Conservation (phyloP, 2,329 filamentous ascomycete species). For the Talaromyces atroroseus region DNA sequence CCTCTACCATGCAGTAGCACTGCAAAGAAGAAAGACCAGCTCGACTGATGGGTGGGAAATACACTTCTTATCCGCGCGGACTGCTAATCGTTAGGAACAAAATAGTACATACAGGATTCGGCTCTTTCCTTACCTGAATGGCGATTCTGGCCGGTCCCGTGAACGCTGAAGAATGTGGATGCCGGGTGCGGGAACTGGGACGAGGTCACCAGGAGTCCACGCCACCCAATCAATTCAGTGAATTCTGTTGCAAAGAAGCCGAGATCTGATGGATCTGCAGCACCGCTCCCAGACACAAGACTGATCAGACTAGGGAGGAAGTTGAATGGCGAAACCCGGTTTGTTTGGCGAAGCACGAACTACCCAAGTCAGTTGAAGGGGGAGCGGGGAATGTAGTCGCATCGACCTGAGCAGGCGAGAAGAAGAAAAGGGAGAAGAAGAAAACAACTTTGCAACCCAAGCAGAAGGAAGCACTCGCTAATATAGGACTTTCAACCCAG, state of each 20-base stretch:
- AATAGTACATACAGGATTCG: neutral
- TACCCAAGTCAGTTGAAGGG: neutral
- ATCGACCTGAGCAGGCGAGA: neutral
- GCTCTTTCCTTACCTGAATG: slow-evolving; percentile 2
- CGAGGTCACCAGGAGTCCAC: slow-evolving; percentile 7
- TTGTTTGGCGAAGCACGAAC: neutral
- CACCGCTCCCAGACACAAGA: neutral
- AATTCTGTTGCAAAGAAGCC: neutral
- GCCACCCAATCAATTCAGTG: neutral
- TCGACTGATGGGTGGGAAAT: neutral
- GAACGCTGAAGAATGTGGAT: slow-evolving; percentile 13
- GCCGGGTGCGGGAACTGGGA: slow-evolving; percentile 4
- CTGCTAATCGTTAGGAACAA: neutral
- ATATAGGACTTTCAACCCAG: neutral
- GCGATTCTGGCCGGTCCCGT: slow-evolving; percentile 10
- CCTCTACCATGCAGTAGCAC: neutral
- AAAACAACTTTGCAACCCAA: neutral
- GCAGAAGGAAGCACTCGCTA: neutral
- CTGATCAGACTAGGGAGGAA: neutral
- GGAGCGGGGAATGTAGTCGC: slow-evolving; percentile 3
- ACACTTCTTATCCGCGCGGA: neutral
- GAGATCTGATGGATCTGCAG: slow-evolving; percentile 6
- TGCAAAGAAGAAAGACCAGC: too few species aligned
- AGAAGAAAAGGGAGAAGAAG: slow-evolving; percentile 9
- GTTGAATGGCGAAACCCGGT: neutral